Evolutionary conservation across 1,139 yeast species (phyloP), one percentile per base, ranked within the genome.

Genomic region (Martiniozyma asiatica): DNA sequence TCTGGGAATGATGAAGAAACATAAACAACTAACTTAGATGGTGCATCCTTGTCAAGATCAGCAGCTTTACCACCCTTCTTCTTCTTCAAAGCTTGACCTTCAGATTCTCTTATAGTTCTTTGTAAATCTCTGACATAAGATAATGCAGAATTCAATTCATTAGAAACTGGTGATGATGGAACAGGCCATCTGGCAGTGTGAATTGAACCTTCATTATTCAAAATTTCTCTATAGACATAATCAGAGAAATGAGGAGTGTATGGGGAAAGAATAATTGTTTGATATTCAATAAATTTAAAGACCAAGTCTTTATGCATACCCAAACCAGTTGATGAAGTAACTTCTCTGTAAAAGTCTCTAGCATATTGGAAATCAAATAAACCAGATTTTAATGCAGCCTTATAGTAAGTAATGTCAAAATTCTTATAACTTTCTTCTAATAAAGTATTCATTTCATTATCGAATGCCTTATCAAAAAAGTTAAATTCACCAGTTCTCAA

Each of bases 211-310:
- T 56, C 47, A 38, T 58, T 54, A 30, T 74, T 73, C 41, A 92
- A 65, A 30, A 85, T 65, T 42, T 87, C 97, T 51, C 78, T 70
- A 70, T 84, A 85, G 38, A 89, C 62, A 59, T 73, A 82, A 47
- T 89, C 98, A 42, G 93, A 74, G 58, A 89, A 85, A 58, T 89
- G 99, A 29, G 98, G 97, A 31, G 97, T 93, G 48, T 89, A 65
- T 38, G 99, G 98, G 8, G 94, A 76, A 46, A 89, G 61, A 53
- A 89, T 59, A 46, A 89, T 68, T 10, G 77, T 79, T 61, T 89
- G 98, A 28, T 70, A 60, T 58, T 84, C 93, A 46, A 92, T 81
- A 54, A 84, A 89, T 48, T 75, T 74, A 46, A 73, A 53, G 28
- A 84, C 77, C 43, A 92, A 66, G 44, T 81, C 94, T 48, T 65